Evolutionary conservation across 164 flowering plant species (phyloP).

Genomic region (Annona squamosa): DNA sequence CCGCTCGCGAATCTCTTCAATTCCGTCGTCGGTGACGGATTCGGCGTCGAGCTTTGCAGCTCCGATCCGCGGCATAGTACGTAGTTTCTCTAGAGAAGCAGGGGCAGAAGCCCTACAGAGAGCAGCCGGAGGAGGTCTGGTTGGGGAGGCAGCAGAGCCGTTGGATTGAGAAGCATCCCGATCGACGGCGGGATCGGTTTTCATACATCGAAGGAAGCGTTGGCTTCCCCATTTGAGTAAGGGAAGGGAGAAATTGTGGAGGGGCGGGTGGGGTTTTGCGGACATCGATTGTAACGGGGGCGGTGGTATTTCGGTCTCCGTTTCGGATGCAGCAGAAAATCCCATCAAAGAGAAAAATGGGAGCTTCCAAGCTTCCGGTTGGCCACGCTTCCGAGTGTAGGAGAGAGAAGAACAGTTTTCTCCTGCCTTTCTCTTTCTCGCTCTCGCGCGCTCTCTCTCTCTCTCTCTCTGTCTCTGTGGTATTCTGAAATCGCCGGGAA

Average conservation of each 20-base stretch:
- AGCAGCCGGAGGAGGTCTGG: not conserved
- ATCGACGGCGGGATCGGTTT: constrained; percentile 8
- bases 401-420: not conserved
- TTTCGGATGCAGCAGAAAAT: constrained; percentile 1
- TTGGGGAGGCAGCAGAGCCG: not conserved
- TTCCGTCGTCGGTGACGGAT: constrained; percentile 27
- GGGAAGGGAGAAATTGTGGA: constrained; percentile 64
- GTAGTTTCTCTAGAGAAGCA: constrained; percentile 1
- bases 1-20: constrained; percentile 52
- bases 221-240: constrained; percentile 60
- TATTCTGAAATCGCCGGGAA: not conserved
- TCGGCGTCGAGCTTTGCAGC: not conserved
- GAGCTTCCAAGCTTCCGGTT: not conserved
- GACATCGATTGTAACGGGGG: constrained; percentile 19
- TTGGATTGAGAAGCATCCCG: constrained; percentile 23
- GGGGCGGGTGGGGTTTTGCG: constrained; percentile 41
- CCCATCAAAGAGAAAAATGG: not conserved
- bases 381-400: not conserved
- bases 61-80: not conserved
- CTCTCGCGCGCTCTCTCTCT: not conserved
- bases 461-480: not conserved
- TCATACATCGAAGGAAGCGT: constrained; percentile 45
- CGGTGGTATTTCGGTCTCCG: not conserved
- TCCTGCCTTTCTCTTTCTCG: not conserved
- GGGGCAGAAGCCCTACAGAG: constrained; percentile 6